Percentiles rank a stretch among this genome's conserved stretches.
Conservation (phyloP, 148 eudicot genomes). For the Silene uniflora region DNA sequence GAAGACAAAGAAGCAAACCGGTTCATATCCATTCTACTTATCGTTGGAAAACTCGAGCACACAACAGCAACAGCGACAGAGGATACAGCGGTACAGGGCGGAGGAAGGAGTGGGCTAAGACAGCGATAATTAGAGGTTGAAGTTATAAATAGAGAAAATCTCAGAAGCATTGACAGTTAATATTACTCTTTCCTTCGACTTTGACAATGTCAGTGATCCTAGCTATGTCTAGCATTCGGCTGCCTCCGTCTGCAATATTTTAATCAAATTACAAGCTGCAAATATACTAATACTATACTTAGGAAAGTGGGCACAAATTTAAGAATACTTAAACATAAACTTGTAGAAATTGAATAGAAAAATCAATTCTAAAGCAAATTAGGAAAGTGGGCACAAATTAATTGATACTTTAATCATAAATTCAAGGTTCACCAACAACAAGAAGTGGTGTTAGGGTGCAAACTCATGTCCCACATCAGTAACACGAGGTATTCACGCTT, state of each 20-base stretch:
- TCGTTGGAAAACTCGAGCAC: neutral
- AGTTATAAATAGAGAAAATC: neutral
- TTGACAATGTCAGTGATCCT: neutral
- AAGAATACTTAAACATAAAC: no score
- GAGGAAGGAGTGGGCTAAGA: neutral
- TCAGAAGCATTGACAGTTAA: neutral
- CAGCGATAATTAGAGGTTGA: neutral
- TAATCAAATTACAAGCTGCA: neutral
- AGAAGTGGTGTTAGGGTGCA: no score
- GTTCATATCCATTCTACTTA: neutral
- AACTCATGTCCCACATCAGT: no score
- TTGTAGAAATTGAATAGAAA: no score
- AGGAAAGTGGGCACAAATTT: no score
- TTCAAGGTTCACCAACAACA: no score
- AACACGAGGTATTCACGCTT: no score
- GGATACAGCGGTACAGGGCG: neutral
- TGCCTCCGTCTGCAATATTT: neutral
- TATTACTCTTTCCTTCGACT: neutral
- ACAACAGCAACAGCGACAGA: neutral
- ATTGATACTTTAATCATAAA: no score
- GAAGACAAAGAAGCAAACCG: conserved; percentile 24
- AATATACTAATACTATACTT: neutral
- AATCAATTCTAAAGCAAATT: no score
- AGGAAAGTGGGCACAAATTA: no score
- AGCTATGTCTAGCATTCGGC: neutral